Evolutionary conservation across 2,329 filamentous ascomycete species (phyloP), one percentile per base, ranked within the genome.

Genomic region (Apiospora pterosperma): DNA sequence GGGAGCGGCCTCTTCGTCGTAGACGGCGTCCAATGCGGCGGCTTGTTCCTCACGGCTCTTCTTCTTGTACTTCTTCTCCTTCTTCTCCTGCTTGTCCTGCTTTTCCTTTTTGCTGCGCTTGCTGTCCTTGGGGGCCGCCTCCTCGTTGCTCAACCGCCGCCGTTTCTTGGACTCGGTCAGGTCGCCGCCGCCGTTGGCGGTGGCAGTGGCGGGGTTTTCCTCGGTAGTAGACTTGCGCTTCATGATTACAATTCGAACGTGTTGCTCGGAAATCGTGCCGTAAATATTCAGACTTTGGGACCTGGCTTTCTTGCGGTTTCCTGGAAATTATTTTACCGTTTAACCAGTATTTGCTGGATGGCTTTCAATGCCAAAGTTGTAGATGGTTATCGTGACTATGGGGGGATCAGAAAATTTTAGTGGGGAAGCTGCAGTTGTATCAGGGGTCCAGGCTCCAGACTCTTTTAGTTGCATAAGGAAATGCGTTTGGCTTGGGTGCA

Each of bases 141-240:
- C 68, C 14, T 64, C 65, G 21, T 66, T 62, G 66, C 68, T 72
- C 48, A 70, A 12, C 28, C 73, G 71, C 44, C 69, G 70, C 19
- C 72, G 68, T 68, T 75, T 75, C 31, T 39, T 42, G 42, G 23
- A 36, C 69, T 72, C 73, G 39, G 65, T 62, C 23, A 61, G 68
- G 23, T 59, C 59, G 39, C 67, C 70, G 63, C 62, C 34, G 21
- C 59, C 62, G 34, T 41, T 59, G 23, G 62, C 52, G 14, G 64
- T 63, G 21, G 59, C 41, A 59, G 36, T 64, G 28, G 64, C 31
- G 67, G 71, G 62, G 66, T 64, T 64, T 48, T 74, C 71, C 5
- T 72, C 70, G 48, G 48, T 55, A 44, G 72, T 69, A 12, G 70
- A 68, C 68, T 75, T 75, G 68, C 74, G 74, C 67, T 75, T 72